Base-by-base conservation (phyloP, 306 rosid species). In the Casuarina glauca region DNA sequence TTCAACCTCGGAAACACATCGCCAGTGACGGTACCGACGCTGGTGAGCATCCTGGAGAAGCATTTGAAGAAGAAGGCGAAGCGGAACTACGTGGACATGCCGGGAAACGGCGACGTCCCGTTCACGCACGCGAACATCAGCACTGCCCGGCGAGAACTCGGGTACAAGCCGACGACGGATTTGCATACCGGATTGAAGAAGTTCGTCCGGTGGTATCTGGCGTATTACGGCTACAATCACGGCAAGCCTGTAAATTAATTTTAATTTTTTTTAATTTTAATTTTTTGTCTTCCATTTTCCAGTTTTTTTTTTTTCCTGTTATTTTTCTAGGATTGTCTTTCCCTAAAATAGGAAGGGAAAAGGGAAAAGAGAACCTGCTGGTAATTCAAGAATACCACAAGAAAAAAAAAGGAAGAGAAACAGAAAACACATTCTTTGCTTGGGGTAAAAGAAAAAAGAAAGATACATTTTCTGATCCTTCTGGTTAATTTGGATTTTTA, bases 91-190 rank as follows among this genome's bases (percentile, higher is more conserved):
- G 89, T 94, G 77, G 98, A 94, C 1, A 94, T 94, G 98, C 97
- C 96, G 0, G 98, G 97, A 81, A 94, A 94, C 89, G 96, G 98
- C 12, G 97, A 94, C 85, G 98, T 94, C 73, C 98, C 97, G 13
- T 94, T 82, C 54, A 94, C 98, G 0, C 98, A 91, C 49, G 97
- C 98, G 8, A 94, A 94, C 45, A 87, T 89, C 0, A 91, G 90
- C 38, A 81, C 41, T 57, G 98, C 98, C 72, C 82, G 90, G 39
- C 82, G 80, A 9, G 91, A 86, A 69, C 60, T 94, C 82, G 96
- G 94, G 84, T 94, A 91, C 19, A 94, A 86, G 74, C 98, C 98
- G 49, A 91, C 93, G 0, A 94, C 98, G 64, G 96, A 94, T 84
- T 88, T 91, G 82, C 91, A 86, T 78, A 90, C 97, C 83, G 98